phyloP scores from a whole-genome alignment of 2,329 filamentous ascomycete genomes.

The Hirsutella minnesotensis region DNA sequence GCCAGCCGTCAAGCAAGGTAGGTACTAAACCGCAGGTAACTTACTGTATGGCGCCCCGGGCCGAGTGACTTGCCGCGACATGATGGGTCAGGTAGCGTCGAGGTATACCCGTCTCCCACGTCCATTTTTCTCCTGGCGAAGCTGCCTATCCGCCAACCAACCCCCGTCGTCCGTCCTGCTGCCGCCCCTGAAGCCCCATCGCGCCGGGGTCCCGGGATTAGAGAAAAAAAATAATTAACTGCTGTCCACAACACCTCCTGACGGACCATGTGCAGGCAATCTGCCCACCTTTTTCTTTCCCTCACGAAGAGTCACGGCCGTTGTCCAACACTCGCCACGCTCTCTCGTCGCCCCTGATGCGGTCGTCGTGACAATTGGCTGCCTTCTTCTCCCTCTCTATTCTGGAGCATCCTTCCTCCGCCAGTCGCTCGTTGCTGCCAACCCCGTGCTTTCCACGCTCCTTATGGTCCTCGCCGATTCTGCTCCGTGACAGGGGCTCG shows the following conservation, averaged over 20 bases:
- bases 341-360: neutral
- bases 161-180: neutral
- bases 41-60: no score
- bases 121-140: no score
- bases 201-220: neutral
- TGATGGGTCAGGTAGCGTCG: no score
- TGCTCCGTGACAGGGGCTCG: conserved; percentile 6
- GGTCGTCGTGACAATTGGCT: neutral
- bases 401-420: neutral
- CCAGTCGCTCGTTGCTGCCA: neutral
- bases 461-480: conserved; percentile 3
- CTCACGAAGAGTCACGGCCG: neutral
- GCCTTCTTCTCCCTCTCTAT: neutral
- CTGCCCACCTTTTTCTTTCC: neutral
- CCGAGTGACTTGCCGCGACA: no score
- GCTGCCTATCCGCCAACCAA: neutral
- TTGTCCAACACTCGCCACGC: neutral
- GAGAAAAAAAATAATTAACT: neutral
- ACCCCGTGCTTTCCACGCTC: neutral
- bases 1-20: no score
- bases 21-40: no score
- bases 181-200: neutral
- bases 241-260: neutral
- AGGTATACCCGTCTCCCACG: no score
- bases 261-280: neutral